Percentiles rank a stretch among this genome's conserved stretches.
Conservation (phyloP, 257 asterid genomes). For the Fraxinus quadrangulata region DNA sequence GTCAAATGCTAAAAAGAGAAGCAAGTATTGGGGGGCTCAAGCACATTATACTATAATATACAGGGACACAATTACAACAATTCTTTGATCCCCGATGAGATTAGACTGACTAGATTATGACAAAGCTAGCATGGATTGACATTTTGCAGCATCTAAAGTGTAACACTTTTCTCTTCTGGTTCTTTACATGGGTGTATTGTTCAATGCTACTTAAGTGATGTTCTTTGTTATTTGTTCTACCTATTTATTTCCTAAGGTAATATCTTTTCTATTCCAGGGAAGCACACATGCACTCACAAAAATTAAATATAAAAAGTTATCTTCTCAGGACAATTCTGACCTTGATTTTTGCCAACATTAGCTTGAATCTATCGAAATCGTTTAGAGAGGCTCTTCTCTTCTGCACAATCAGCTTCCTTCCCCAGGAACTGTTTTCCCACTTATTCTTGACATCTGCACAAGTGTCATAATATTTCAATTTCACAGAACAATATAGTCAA, state of each 20-base stretch:
- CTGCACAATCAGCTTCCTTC: slow-evolving; percentile 91
- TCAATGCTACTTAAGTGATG: neutral
- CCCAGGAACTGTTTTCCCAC: slow-evolving; percentile 97
- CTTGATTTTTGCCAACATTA: slow-evolving; percentile 92
- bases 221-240: neutral
- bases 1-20: neutral
- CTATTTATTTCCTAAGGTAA: neutral
- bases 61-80: neutral
- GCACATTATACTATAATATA: neutral
- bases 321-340: slow-evolving; percentile 26
- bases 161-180: neutral
- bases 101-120: neutral
- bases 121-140: neutral
- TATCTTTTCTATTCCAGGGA: neutral
- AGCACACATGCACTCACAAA: neutral
- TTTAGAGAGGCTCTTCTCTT: slow-evolving; percentile 77
- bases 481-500: neutral
- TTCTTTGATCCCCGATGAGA: too few relatives aligned
- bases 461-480: neutral
- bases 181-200: too few relatives aligned
- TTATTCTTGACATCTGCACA: slow-evolving; percentile 78
- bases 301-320: neutral
- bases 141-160: neutral
- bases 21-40: neutral
- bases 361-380: slow-evolving; percentile 85